Evolutionary conservation across 2,329 filamentous ascomycete genomes (phyloP).

Genomic region (Acrocalymma vagum): DNA sequence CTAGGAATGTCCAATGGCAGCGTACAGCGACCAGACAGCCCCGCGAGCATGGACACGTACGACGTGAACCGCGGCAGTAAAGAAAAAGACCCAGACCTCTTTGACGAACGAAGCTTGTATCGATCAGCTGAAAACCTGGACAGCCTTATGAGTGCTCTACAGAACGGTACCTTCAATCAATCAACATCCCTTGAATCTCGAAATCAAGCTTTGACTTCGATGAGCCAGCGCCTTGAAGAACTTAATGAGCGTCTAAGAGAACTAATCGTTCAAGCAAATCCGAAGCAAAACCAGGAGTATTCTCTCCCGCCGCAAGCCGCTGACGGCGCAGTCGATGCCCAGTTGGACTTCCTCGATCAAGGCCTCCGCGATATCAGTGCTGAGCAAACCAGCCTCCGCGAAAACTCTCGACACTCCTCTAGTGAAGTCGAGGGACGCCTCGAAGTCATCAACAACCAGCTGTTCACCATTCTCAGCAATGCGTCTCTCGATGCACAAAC

Average conservation of each 20-base stretch:
- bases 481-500: constrained; percentile 61
- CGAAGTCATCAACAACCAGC: constrained; percentile 66
- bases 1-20: constrained; percentile 47
- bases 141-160: constrained; percentile 49
- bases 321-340: constrained; percentile 47
- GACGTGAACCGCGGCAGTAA: constrained; percentile 64
- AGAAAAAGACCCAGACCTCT: constrained; percentile 66
- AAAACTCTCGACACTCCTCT: constrained; percentile 35
- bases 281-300: constrained; percentile 51
- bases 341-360: constrained; percentile 76
- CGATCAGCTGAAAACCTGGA: constrained; percentile 72
- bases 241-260: constrained; percentile 73
- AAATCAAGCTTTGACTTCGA: constrained; percentile 64
- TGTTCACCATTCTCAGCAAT: constrained; percentile 59
- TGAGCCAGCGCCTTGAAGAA: constrained; percentile 72
- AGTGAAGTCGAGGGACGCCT: constrained; percentile 50
- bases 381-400: constrained; percentile 56
- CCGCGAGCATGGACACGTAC: constrained; percentile 78
- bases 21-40: constrained; percentile 70
- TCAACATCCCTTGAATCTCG: constrained; percentile 36
- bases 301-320: constrained; percentile 34
- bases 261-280: constrained; percentile 71
- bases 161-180: constrained; percentile 44
- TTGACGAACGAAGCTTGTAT: constrained; percentile 82
- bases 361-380: constrained; percentile 68